These are phyloP conservation scores for Mortierella antarctica DNA, from an alignment of 192 early-diverging fungal species.

Conservation along the genomic window DNA sequence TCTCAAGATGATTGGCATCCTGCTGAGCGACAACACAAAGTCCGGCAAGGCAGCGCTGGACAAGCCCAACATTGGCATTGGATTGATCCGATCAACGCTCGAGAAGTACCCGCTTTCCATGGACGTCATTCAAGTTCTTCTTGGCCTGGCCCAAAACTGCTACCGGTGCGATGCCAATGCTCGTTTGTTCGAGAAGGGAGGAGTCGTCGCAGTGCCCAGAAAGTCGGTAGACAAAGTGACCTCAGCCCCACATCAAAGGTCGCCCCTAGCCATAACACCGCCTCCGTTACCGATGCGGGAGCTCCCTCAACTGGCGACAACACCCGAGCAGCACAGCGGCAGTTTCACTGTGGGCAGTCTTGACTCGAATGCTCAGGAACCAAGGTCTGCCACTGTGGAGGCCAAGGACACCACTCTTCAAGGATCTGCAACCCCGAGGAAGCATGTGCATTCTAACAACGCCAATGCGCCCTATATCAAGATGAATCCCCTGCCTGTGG, in stretches of 20 bases:
- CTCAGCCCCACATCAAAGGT: background rate
- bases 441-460: constrained; percentile 17
- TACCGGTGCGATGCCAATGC: constrained; percentile 51
- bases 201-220: background rate
- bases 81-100: constrained; percentile 30
- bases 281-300: constrained; percentile 6
- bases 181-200: constrained; percentile 30
- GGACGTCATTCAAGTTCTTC: constrained; percentile 53
- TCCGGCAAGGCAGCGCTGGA: constrained; percentile 44
- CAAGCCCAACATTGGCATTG: constrained; percentile 53
- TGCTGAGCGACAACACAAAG: constrained; percentile 54
- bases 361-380: background rate
- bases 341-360: background rate
- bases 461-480: constrained; percentile 34
- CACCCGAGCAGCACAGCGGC: background rate
- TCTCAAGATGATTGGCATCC: constrained; percentile 57
- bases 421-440: constrained; percentile 6
- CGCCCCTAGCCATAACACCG: constrained; percentile 4
- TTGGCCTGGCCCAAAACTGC: constrained; percentile 50
- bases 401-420: background rate
- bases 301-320: background rate
- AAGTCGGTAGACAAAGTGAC: constrained; percentile 15
- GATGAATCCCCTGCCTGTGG: constrained; percentile 24
- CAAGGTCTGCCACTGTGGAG: background rate
- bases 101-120: constrained; percentile 51